Conservation (phyloP, 176 grass and related monocot genomes). For the Hyparrhenia diplandra region DNA sequence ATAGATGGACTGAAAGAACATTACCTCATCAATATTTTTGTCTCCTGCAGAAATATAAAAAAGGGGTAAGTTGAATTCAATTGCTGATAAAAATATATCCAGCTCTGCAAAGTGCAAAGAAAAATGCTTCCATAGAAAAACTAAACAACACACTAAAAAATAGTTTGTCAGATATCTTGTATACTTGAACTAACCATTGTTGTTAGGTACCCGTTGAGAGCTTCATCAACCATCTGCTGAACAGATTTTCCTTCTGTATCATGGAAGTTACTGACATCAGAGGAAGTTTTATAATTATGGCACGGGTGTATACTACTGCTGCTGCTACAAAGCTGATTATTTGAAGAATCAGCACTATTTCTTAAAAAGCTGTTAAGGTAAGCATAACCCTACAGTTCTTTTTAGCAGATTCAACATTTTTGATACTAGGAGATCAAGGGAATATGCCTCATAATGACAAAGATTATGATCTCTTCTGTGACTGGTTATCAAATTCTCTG, state of each 20-base stretch:
- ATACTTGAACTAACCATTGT: slow-evolving; percentile 54
- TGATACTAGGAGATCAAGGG: background rate
- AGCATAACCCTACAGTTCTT: background rate
- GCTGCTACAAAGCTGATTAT: background rate
- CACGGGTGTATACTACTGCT: background rate
- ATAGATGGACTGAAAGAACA: slow-evolving; percentile 14
- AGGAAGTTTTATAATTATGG: background rate
- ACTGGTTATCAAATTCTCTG: background rate
- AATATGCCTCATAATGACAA: background rate
- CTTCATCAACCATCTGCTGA: slow-evolving; percentile 93
- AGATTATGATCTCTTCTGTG: background rate
- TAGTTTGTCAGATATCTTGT: slow-evolving; percentile 6
- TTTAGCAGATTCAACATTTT: slow-evolving; percentile 3
- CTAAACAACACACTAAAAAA: background rate
- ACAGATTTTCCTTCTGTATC: slow-evolving; percentile 93
- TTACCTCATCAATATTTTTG: slow-evolving; percentile 90
- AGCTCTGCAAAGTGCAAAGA: slow-evolving; percentile 9
- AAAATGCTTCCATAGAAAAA: background rate
- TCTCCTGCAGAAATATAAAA: slow-evolving; percentile 62
- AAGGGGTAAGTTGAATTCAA: slow-evolving; percentile 23
- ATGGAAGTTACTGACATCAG: slow-evolving; percentile 19
- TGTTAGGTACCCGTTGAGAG: slow-evolving; percentile 77
- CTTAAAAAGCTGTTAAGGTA: background rate
- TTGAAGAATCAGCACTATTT: background rate
- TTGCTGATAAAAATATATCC: slow-evolving; percentile 17